Conservation (phyloP, 2,329 filamentous ascomycete genomes). For the Pseudogymnoascus sp. region DNA sequence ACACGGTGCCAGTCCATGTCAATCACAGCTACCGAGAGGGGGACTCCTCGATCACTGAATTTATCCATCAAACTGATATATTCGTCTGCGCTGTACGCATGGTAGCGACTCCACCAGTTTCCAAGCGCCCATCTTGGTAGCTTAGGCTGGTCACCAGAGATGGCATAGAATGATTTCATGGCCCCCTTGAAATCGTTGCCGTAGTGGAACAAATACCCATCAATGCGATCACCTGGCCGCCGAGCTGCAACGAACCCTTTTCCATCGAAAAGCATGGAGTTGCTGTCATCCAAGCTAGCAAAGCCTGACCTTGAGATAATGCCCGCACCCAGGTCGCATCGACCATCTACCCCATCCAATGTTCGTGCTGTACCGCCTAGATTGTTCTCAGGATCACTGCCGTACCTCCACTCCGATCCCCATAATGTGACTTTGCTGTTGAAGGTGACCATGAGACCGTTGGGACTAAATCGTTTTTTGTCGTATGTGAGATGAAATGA, state of each 20-base stretch:
- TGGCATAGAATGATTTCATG: constrained; percentile 45
- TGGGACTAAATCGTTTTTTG: constrained; percentile 46
- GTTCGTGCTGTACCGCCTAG: constrained; percentile 45
- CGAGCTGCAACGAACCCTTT: constrained; percentile 46
- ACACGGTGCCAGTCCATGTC: constrained; percentile 64
- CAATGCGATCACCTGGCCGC: constrained; percentile 40
- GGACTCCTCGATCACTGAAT: constrained; percentile 44
- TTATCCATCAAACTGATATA: constrained; percentile 52
- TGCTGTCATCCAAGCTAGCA: constrained; percentile 46
- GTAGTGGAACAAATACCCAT: constrained; percentile 55
- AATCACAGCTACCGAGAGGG: constrained; percentile 51
- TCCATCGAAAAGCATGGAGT: constrained; percentile 49
- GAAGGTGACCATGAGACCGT: constrained; percentile 39
- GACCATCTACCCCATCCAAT: constrained; percentile 46
- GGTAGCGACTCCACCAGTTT: constrained; percentile 61
- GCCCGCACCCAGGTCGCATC: constrained; percentile 42
- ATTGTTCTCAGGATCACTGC: constrained; percentile 34
- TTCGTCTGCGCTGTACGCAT: constrained; percentile 48
- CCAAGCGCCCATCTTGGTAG: constrained; percentile 52
- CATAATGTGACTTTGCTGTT: constrained; percentile 36
- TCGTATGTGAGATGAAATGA: constrained; percentile 52
- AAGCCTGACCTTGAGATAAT: constrained; percentile 45
- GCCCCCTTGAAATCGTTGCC: constrained; percentile 49
- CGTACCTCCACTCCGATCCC: constrained; percentile 46
- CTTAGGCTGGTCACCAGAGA: constrained; percentile 49